Evolutionary conservation across 2,329 filamentous ascomycete genomes (phyloP).

Genomic region (Xylaria sp.): DNA sequence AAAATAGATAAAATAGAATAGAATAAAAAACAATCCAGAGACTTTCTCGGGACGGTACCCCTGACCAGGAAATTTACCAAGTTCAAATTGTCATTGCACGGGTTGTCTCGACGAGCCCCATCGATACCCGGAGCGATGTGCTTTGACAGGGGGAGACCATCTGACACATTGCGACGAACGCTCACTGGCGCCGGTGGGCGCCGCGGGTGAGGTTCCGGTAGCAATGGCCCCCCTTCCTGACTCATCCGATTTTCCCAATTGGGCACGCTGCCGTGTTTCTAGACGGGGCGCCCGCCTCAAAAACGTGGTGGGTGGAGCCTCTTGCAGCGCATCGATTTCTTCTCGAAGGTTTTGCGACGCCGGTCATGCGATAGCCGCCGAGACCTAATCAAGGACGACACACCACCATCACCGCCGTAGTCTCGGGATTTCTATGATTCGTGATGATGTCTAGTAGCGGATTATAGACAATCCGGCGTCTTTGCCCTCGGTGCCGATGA

Average conservation of each 20-base stretch:
- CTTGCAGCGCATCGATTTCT: not conserved
- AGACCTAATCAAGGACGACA: not conserved
- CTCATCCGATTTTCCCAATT: not conserved
- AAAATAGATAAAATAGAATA: not conserved
- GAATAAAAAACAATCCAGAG: not conserved
- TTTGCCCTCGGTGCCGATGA: no score
- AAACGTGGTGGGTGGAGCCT: not conserved
- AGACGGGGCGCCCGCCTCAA: not conserved
- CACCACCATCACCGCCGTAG: not conserved
- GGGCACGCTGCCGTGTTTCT: not conserved
- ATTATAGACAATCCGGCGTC: not conserved
- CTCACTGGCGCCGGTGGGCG: no score
- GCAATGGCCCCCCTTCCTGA: not conserved
- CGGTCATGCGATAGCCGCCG: not conserved
- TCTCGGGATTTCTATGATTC: not conserved
- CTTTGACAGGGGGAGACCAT: not conserved
- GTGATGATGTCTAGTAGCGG: not conserved
- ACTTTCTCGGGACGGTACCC: not conserved
- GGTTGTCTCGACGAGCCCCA: not conserved
- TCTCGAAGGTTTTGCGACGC: not conserved
- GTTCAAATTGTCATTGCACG: no score
- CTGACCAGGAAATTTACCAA: no score
- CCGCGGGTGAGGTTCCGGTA: not conserved
- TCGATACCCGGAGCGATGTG: not conserved
- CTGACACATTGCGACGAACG: not conserved